phyloP scores from a whole-genome alignment of 495 filamentous ascomycete species.

The Penicillium simplicissimum region DNA sequence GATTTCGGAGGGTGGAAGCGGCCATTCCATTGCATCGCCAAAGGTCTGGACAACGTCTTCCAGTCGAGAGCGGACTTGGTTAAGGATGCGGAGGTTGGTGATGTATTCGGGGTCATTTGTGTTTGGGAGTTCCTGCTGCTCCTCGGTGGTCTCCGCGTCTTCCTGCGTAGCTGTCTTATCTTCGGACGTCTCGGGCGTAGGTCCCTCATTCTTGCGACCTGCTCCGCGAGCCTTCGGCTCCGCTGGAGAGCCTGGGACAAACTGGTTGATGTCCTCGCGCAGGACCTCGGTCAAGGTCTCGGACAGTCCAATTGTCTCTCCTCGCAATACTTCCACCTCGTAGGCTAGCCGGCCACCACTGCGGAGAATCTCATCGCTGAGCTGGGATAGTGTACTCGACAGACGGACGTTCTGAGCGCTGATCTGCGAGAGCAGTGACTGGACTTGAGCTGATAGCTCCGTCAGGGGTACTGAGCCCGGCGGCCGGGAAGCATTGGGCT shows the following conservation, averaged over 20 bases:
- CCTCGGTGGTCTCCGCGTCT: slow-evolving; percentile 7
- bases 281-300: slow-evolving; percentile 74
- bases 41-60: slow-evolving; percentile 87
- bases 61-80: slow-evolving; percentile 74
- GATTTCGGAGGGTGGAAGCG: slow-evolving; percentile 77
- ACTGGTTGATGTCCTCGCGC: slow-evolving; percentile 65
- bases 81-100: slow-evolving; percentile 75
- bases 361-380: slow-evolving; percentile 93
- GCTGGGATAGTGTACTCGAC: slow-evolving; percentile 77
- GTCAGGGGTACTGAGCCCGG: slow-evolving; percentile 63
- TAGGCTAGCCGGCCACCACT: slow-evolving; percentile 85
- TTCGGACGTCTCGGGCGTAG: slow-evolving; percentile 9
- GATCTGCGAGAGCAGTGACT: slow-evolving; percentile 80
- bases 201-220: slow-evolving; percentile 13
- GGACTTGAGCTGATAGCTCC: slow-evolving; percentile 77
- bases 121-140: background rate
- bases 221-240: background rate
- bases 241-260: slow-evolving; percentile 56
- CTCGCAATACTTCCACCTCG: slow-evolving; percentile 89
- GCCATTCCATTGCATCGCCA: slow-evolving; percentile 91
- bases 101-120: slow-evolving; percentile 68
- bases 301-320: slow-evolving; percentile 75
- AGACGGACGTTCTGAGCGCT: slow-evolving; percentile 83
- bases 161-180: slow-evolving; percentile 16
- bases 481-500: slow-evolving; percentile 42